A percentile compares a stretch with the other conserved stretches of the same genome.
Conservation (phyloP, 1,284 basidiomycete species). For the Meira miltonrushii region DNA sequence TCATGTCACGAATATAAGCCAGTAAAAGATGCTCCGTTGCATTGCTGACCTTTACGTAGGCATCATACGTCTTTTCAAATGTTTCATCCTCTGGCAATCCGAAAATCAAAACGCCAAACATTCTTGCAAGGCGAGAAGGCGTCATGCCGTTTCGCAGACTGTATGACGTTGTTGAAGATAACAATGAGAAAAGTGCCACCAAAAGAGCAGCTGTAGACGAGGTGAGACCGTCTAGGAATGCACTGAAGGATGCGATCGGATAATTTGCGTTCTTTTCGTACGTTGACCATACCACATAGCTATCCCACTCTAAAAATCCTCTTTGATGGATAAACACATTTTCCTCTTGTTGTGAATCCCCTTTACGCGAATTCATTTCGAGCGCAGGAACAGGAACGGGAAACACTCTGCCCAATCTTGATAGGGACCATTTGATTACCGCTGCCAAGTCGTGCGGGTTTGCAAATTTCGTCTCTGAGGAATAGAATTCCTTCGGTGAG, state of each 20-base stretch:
- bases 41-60: constrained; percentile 41
- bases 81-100: constrained; percentile 50
- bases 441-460: constrained; percentile 47
- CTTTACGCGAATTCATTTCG: constrained; percentile 12
- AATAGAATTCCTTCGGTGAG: constrained; percentile 16
- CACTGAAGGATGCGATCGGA: constrained; percentile 25
- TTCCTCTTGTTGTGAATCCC: constrained; percentile 22
- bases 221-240: constrained; percentile 24
- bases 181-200: constrained; percentile 39
- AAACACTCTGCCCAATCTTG: constrained; percentile 42
- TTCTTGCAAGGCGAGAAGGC: constrained; percentile 38
- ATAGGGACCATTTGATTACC: constrained; percentile 50
- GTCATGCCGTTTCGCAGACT: constrained; percentile 51
- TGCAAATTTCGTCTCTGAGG: constrained; percentile 41
- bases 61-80: constrained; percentile 46
- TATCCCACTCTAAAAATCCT: constrained; percentile 44
- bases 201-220: constrained; percentile 32
- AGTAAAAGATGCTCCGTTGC: constrained; percentile 48
- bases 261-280: constrained; percentile 28
- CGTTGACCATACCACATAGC: constrained; percentile 44
- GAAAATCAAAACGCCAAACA: constrained; percentile 45
- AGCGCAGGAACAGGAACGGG: constrained; percentile 30
- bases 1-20: constrained; percentile 43
- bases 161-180: constrained; percentile 45
- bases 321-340: constrained; percentile 46